phyloP scores from a whole-genome alignment of 2,329 filamentous ascomycete species.

The Westerdykella sp. region DNA sequence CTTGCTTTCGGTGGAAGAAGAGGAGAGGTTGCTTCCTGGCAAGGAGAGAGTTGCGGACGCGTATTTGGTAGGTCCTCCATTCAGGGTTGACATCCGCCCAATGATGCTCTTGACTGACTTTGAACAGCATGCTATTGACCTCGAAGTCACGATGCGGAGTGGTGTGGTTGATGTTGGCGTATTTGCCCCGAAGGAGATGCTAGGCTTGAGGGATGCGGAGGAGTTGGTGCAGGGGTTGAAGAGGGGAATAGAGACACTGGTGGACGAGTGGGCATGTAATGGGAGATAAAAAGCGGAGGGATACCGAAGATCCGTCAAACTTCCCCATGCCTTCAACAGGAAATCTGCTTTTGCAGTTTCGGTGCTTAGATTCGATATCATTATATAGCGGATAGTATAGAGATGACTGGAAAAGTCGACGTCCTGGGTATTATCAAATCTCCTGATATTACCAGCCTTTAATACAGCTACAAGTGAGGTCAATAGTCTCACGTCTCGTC shows the following conservation, averaged over 20 bases:
- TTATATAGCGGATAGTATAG: too few species aligned
- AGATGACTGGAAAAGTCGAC: too few species aligned
- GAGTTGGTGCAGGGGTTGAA: slow-evolving; percentile 31
- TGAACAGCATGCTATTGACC: slow-evolving; percentile 47
- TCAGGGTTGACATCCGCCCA: not conserved
- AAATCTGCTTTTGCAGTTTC: not conserved
- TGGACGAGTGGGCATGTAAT: not conserved
- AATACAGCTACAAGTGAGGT: too few species aligned
- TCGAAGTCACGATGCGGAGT: slow-evolving; percentile 48
- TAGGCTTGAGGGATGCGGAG: slow-evolving; percentile 35
- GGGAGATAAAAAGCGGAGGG: not conserved
- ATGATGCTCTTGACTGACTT: slow-evolving; percentile 9
- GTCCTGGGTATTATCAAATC: too few species aligned
- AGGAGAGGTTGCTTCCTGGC: slow-evolving; percentile 15
- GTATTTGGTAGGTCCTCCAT: slow-evolving; percentile 36
- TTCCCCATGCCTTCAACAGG: not conserved
- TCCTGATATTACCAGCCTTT: too few species aligned
- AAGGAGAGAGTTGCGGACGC: slow-evolving; percentile 16
- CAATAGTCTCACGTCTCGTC: too few species aligned
- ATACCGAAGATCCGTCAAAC: not conserved
- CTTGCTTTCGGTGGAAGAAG: not conserved
- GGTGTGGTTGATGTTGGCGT: slow-evolving; percentile 49
- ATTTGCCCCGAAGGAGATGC: slow-evolving; percentile 44
- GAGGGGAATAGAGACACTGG: slow-evolving; percentile 7
- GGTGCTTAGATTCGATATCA: too few species aligned